Evolutionary conservation across 2,329 filamentous ascomycete genomes (phyloP).

Genomic region (Sporothrix mexicana): DNA sequence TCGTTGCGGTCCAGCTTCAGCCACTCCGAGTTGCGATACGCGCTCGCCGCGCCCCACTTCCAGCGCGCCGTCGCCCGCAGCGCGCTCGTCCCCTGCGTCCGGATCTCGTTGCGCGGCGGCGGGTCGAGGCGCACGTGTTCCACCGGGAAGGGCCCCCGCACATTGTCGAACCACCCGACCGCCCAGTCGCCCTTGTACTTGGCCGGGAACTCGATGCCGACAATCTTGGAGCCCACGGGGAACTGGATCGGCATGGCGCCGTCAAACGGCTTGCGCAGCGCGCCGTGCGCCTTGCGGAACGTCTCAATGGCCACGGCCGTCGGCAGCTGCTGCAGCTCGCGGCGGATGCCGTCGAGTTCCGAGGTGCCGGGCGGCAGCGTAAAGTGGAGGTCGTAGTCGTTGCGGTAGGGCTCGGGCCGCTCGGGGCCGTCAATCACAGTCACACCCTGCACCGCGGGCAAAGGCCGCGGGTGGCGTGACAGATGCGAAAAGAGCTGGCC

Average conservation of each 20-base stretch:
- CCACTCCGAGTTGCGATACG: constrained; percentile 50
- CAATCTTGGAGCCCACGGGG: constrained; percentile 53
- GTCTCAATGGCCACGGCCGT: constrained; percentile 54
- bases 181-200: constrained; percentile 62
- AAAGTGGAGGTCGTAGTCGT: constrained; percentile 62
- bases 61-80: constrained; percentile 57
- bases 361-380: constrained; percentile 49
- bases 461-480: constrained; percentile 58
- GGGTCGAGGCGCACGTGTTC: constrained; percentile 56
- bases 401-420: constrained; percentile 49
- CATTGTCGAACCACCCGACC: constrained; percentile 61
- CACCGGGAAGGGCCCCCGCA: constrained; percentile 55
- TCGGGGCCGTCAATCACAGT: constrained; percentile 54
- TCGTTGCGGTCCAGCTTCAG: constrained; percentile 68
- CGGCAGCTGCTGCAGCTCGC: constrained; percentile 52
- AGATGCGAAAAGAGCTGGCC: constrained; percentile 60
- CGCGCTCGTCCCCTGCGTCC: constrained; percentile 53
- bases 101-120: constrained; percentile 51
- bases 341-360: constrained; percentile 49
- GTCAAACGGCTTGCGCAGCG: constrained; percentile 43
- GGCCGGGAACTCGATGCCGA: constrained; percentile 58
- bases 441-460: constrained; percentile 57
- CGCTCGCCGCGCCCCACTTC: constrained; percentile 56
- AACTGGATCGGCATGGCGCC: constrained; percentile 40
- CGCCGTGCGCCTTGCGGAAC: constrained; percentile 55